Evolutionary conservation across 1,284 basidiomycete species (phyloP).

Genomic region (Anthracocystis panici-leucophaei): DNA sequence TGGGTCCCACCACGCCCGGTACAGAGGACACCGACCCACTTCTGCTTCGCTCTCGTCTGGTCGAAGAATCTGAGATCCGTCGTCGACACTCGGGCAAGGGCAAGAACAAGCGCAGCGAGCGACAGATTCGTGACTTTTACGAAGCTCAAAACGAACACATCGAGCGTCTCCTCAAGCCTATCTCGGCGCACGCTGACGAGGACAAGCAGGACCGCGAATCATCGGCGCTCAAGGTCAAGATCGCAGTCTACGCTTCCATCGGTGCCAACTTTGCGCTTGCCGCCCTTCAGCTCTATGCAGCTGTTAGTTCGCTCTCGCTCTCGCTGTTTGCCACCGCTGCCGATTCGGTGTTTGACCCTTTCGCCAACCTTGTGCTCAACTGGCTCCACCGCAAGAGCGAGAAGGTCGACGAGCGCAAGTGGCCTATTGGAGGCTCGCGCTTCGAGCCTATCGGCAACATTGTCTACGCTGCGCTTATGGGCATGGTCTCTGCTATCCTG

Average conservation of each 20-base stretch:
- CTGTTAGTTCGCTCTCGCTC: conserved; percentile 84
- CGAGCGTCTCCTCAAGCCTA: conserved; percentile 82
- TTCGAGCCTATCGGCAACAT: conserved; percentile 84
- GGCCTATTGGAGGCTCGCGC: conserved; percentile 90
- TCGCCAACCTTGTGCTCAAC: conserved; percentile 87
- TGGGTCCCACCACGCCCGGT: conserved; percentile 21
- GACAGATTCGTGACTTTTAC: conserved; percentile 78
- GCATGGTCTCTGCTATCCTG: conserved; percentile 84
- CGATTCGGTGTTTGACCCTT: conserved; percentile 88
- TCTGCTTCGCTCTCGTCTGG: conserved; percentile 69
- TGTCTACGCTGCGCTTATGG: conserved; percentile 76
- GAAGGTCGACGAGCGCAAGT: conserved; percentile 81
- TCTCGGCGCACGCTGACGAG: conserved; percentile 84
- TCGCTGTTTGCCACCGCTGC: conserved; percentile 90
- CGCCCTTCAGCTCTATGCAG: conserved; percentile 76
- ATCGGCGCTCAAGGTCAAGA: conserved; percentile 75
- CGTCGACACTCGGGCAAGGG: conserved; percentile 68
- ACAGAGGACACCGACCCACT: conserved; percentile 70
- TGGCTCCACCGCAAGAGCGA: conserved; percentile 82
- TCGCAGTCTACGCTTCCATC: conserved; percentile 87
- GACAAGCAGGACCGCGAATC: conserved; percentile 77
- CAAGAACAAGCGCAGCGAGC: conserved; percentile 67
- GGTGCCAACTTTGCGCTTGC: conserved; percentile 76
- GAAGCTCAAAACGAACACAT: conserved; percentile 89
- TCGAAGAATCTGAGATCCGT: conserved; percentile 70